Base-by-base conservation (phyloP, 2,329 filamentous ascomycete species). In the Meredithiella fracta region DNA sequence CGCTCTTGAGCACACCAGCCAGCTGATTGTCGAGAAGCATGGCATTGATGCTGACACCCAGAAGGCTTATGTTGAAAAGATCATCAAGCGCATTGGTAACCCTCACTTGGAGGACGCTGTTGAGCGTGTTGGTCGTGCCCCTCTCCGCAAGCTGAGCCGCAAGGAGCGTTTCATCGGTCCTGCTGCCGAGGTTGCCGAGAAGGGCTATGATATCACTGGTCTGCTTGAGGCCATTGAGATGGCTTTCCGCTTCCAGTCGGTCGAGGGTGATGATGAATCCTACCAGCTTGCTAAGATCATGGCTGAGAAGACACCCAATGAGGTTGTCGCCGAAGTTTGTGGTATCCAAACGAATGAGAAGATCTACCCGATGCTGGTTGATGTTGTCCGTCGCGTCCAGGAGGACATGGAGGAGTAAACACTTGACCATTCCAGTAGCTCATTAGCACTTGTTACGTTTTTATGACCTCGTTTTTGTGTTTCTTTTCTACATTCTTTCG, bases 121-220 rank as follows among this genome's bases (percentile, higher is more conserved):
- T 37, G 88, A 94, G 74, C 90, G 92, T 69, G 92, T 98, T 61
- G 92, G 91, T 56, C 90, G 92, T 67, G 91, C 90, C 17, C 92
- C 92, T 17, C 75, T 98, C 59, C 85, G 92, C 67, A 98, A 98
- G 77, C 78, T 98, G 34, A 84, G 84, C 61, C 86, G 90, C 69
- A 92, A 94, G 73, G 92, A 98, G 73, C 89, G 92, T 47, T 95
- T 98, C 73, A 83, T 98, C 63, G 89, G 86, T 49, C 92, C 92
- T 3, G 91, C 92, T 49, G 80, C 86, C 8, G 85, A 94, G 71
- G 79, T 98, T 17, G 89, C 89, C 49, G 88, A 95, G 74, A 75
- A 78, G 59, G 88, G 80, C 58, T 75, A 87, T 70, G 77, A 79
- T 63, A 84, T 83, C 67, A 76, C 81, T 58, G 82, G 79, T 54